Base-by-base conservation (phyloP, 176 grass and related monocot genomes). In the Aegilops tauschii region DNA sequence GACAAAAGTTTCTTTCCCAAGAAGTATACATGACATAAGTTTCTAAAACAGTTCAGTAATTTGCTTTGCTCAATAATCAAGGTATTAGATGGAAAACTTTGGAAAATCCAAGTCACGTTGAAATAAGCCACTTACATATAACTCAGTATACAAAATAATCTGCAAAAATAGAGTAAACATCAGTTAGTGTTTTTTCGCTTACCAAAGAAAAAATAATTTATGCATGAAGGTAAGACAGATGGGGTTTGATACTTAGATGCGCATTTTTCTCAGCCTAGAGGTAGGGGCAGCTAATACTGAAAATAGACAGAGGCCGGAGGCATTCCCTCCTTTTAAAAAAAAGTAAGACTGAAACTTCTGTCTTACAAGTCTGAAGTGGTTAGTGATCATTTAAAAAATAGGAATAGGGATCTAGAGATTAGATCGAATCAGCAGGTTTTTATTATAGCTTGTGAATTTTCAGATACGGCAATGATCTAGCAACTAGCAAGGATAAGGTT, bases 61-160 rank as follows among this genome's bases (percentile, higher is more conserved):
- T 42, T 75, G 16, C 32, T 82, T 37, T 84, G 12, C 4, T 52
- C 18, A 12, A 76, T 3, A 71, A 87, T 29, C 23, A 80, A 72
- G 28, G 13, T 61, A 88, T 32, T 67, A 81, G 9, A 67, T 3
- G 21, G 2, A 0, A 73, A 79, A 40, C 27, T 34, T 32, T 42
- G 25, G 18, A 80, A 85, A 47, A 76, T 78, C 3, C 12, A 64
- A 74, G 58, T 17, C 32, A 84, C 4, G 4, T 3, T 63, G 70
- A 82, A 64, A 80, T 71, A 23, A 65, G 37, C 6, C 58, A 93
- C 91, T 90, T 92, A 95, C 93, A 91, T 98, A 98, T 80, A 98
- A 50, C 59, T 98, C 96, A 4, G 84, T 92, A 50, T 98, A 98
- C 28, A 98, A 80, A 73, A 94, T 84, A 89, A 98, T 92, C 96